phyloP scores from a whole-genome alignment of 305 asterid species.

The Fraxinus albicans region DNA sequence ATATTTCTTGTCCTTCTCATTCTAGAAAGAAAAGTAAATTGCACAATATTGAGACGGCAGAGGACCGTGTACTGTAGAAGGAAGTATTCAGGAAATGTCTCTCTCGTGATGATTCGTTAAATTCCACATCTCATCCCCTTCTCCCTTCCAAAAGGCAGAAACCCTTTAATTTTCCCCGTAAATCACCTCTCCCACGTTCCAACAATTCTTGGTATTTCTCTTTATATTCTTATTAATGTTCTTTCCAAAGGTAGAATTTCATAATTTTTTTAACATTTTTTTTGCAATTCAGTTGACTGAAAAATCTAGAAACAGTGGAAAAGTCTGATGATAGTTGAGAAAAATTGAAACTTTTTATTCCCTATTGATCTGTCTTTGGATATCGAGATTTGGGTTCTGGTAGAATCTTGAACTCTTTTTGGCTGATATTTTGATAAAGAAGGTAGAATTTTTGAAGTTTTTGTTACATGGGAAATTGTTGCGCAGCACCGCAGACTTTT shows the following conservation, averaged over 20 bases:
- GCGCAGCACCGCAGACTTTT: constrained; percentile 45
- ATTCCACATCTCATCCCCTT: constrained; percentile 4
- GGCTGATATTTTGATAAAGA: not conserved
- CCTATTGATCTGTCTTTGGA: not conserved
- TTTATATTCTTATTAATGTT: not conserved
- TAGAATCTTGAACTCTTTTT: not conserved
- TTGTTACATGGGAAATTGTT: constrained; percentile 53
- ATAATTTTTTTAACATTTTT: constrained; percentile 18
- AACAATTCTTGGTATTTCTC: not conserved
- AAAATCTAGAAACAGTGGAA: constrained; percentile 17
- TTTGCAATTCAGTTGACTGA: constrained; percentile 22
- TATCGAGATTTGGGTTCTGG: constrained; percentile 15
- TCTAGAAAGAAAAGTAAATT: not conserved
- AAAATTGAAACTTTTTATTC: not conserved
- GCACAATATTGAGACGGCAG: not conserved
- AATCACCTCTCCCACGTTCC: not conserved
- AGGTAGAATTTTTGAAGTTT: not conserved
- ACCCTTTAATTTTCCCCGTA: not conserved
- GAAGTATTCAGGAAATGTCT: not conserved
- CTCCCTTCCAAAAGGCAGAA: not conserved
- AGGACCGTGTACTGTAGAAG: not conserved
- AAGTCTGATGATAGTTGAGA: not conserved
- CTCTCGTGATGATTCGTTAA: not conserved
- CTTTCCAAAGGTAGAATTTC: constrained; percentile 16
- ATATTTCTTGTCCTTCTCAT: not conserved